These are phyloP conservation scores for Porogramme epimiltina DNA, from an alignment of 1,284 basidiomycete species.

Conservation along the genomic window DNA sequence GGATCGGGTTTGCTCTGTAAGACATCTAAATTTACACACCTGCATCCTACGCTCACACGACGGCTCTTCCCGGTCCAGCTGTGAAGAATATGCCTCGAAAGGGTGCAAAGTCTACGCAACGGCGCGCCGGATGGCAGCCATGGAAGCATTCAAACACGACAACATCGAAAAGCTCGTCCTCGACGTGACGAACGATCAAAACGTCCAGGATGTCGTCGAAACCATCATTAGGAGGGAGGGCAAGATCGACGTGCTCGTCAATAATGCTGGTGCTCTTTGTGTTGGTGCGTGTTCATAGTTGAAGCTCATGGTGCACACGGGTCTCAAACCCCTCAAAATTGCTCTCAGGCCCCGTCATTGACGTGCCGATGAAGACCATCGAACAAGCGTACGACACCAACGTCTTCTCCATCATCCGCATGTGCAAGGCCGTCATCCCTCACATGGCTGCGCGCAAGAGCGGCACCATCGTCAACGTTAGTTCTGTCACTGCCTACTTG, in stretches of 20 bases:
- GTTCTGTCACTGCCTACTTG: slow-evolving; percentile 65
- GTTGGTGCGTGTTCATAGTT: slow-evolving; percentile 21
- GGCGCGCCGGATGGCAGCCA: slow-evolving; percentile 35
- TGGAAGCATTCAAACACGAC: slow-evolving; percentile 32
- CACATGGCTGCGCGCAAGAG: slow-evolving; percentile 65
- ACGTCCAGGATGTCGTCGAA: slow-evolving; percentile 28
- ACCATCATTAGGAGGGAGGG: slow-evolving; percentile 29
- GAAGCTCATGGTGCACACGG: too few species aligned
- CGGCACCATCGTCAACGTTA: slow-evolving; percentile 75
- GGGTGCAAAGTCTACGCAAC: slow-evolving; percentile 44
- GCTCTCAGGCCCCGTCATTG: slow-evolving; percentile 63
- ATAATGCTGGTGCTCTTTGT: slow-evolving; percentile 34
- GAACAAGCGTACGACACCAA: slow-evolving; percentile 63
- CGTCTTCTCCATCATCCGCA: slow-evolving; percentile 59
- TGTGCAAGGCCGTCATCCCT: slow-evolving; percentile 65
- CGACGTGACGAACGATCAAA: slow-evolving; percentile 34
- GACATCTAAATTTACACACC: too few species aligned
- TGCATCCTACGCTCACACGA: neutral
- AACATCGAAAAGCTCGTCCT: slow-evolving; percentile 30
- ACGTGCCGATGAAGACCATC: slow-evolving; percentile 57
- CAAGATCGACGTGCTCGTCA: slow-evolving; percentile 32
- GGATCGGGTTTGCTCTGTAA: slow-evolving; percentile 69
- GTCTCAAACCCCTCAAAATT: too few species aligned
- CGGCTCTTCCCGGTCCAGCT: slow-evolving; percentile 28
- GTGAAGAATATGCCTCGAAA: slow-evolving; percentile 34